Evolutionary conservation across 2,329 filamentous ascomycete genomes (phyloP).

Genomic region (Arachnopeziza araneosa): DNA sequence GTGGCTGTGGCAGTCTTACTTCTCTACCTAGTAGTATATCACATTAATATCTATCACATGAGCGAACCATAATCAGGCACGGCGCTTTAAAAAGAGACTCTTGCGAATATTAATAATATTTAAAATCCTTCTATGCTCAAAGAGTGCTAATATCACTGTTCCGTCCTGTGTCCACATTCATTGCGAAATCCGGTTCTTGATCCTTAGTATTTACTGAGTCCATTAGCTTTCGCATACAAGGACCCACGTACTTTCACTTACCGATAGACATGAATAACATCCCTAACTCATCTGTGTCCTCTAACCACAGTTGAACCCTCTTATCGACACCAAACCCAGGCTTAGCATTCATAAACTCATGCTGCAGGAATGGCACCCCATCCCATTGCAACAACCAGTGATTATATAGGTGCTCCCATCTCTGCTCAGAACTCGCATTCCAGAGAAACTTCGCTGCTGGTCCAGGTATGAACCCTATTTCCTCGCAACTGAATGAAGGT

Average conservation of each 20-base stretch:
- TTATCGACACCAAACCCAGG: constrained; percentile 29
- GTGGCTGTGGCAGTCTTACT: too few relatives aligned
- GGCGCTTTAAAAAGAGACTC: too few relatives aligned
- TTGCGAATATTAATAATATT: too few relatives aligned
- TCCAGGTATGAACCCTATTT: constrained; percentile 35
- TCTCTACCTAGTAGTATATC: too few relatives aligned
- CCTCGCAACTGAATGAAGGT: constrained; percentile 32
- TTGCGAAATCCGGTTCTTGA: too few relatives aligned
- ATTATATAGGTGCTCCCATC: constrained; percentile 32
- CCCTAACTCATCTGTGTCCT: constrained; percentile 38
- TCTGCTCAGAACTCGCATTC: constrained; percentile 29
- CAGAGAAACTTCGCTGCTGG: constrained; percentile 36
- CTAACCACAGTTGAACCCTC: constrained; percentile 35
- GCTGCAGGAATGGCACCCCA: constrained; percentile 26
- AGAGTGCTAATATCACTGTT: too few relatives aligned
- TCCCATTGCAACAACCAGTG: constrained; percentile 33
- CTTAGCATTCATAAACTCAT: constrained; percentile 30
- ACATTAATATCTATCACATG: too few relatives aligned
- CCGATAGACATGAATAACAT: constrained; percentile 35
- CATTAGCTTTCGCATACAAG: too few relatives aligned
- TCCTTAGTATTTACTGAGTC: too few relatives aligned
- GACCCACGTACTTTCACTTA: constrained; percentile 13
- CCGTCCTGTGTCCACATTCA: too few relatives aligned
- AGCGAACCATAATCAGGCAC: too few relatives aligned
- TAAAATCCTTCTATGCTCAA: too few relatives aligned